Conservation (phyloP, 768 basidiomycete genomes). For the Pisolithus sp. region DNA sequence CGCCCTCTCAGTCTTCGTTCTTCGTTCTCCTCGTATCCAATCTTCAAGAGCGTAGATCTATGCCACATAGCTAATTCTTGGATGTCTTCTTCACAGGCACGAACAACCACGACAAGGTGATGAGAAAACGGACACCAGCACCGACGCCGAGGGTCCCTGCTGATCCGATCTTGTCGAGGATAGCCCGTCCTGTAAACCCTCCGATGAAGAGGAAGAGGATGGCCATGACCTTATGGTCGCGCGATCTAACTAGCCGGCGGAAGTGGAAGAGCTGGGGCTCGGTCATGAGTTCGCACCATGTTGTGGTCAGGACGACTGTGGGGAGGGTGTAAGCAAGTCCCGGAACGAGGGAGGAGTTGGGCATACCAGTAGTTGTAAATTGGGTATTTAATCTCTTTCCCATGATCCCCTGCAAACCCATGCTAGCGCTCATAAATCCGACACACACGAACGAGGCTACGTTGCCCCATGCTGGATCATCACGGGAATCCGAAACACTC, state of each 20-base stretch:
- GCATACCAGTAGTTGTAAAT: constrained; percentile 70
- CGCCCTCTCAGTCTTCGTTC: not conserved
- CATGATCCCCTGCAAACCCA: constrained; percentile 79
- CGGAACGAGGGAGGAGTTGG: not conserved
- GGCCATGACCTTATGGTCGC: constrained; percentile 69
- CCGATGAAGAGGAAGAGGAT: constrained; percentile 68
- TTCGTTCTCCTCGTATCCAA: not conserved
- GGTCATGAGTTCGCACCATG: constrained; percentile 85
- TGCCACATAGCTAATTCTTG: constrained; percentile 1
- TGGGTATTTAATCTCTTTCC: constrained; percentile 73
- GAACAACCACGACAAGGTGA: constrained; percentile 61
- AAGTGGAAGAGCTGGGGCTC: constrained; percentile 69
- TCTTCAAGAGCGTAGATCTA: not conserved
- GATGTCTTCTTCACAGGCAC: constrained; percentile 34
- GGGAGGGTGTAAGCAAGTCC: not conserved
- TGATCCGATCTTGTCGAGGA: constrained; percentile 54
- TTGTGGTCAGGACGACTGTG: constrained; percentile 74
- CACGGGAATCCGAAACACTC: constrained; percentile 48
- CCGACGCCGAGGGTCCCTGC: constrained; percentile 63
- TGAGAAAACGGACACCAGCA: constrained; percentile 53
- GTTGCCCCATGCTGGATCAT: constrained; percentile 65
- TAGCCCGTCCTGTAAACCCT: constrained; percentile 58
- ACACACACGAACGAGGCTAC: constrained; percentile 60
- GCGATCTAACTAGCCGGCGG: constrained; percentile 44
- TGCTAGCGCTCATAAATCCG: constrained; percentile 71